Evolutionary conservation across 768 basidiomycete species (phyloP).

Genomic region (Lactifluus subvellereus): DNA sequence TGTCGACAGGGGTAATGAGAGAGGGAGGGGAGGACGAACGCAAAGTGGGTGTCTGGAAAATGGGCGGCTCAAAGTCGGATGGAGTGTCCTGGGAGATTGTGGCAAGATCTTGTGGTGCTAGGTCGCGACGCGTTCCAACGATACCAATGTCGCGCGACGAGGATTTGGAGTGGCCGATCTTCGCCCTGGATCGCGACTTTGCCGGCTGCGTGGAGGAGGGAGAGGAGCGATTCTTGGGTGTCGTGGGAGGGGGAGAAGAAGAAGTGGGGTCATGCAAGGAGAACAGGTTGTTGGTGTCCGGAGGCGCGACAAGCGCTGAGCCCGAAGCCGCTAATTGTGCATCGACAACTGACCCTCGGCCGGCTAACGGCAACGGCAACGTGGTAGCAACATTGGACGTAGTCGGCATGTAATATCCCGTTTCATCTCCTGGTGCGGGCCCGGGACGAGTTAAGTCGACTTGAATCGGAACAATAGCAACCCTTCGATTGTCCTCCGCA

Average conservation of each 20-base stretch:
- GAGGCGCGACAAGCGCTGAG: conserved; percentile 14
- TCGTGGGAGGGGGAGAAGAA: conserved; percentile 32
- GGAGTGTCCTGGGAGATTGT: conserved; percentile 10
- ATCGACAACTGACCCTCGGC: conserved; percentile 3
- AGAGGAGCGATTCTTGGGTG: neutral
- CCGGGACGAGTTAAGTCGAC: neutral
- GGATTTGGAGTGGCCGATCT: conserved; percentile 32
- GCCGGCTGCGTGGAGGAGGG: neutral
- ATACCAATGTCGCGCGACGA: conserved; percentile 48
- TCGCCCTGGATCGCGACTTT: neutral
- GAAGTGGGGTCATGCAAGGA: conserved; percentile 6
- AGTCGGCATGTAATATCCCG: neutral
- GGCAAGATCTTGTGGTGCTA: conserved; percentile 26
- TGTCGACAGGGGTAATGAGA: conserved; percentile 14
- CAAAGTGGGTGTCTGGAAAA: conserved; percentile 36
- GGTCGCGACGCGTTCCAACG: conserved; percentile 39
- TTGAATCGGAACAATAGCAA: conserved; percentile 11
- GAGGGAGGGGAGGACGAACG: conserved; percentile 30
- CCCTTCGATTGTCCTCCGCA: neutral
- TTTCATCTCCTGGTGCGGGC: neutral
- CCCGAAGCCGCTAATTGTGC: conserved; percentile 13
- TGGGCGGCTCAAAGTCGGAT: conserved; percentile 31
- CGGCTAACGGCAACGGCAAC: conserved; percentile 8
- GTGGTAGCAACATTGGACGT: neutral
- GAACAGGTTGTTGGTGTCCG: neutral